Evolutionary conservation across 345 rosid genomes (phyloP).

Genomic region (Pugionium cornutum): DNA sequence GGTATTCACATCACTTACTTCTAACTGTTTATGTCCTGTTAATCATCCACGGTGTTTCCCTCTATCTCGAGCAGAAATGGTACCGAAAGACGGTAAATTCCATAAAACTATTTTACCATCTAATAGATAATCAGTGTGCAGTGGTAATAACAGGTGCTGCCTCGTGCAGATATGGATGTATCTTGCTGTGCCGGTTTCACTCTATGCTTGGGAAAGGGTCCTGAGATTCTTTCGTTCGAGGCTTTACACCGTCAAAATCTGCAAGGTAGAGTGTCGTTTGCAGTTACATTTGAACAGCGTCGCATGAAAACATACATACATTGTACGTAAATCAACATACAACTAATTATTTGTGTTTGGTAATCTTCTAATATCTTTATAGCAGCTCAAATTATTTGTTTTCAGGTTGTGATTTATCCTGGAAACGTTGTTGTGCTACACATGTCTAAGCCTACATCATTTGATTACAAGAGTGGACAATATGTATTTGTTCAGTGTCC

Average conservation of each 20-base stretch:
- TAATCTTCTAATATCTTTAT: not conserved
- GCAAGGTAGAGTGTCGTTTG: conserved; percentile 50
- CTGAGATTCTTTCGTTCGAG: conserved; percentile 92
- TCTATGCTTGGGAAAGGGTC: conserved; percentile 85
- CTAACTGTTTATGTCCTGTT: conserved; percentile 70
- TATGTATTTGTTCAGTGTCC: conserved; percentile 76
- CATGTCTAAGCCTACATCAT: conserved; percentile 73
- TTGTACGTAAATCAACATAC: not conserved
- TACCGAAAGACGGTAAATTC: conserved; percentile 71
- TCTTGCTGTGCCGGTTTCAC: conserved; percentile 74
- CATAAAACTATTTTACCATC: not conserved
- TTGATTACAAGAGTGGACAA: conserved; percentile 79
- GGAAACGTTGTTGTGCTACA: conserved; percentile 50
- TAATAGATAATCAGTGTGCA: not conserved
- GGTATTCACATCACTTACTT: conserved; percentile 96
- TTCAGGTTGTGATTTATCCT: conserved; percentile 41
- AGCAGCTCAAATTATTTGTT: not conserved
- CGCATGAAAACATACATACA: not conserved
- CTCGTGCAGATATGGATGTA: conserved; percentile 87
- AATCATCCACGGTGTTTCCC: conserved; percentile 65
- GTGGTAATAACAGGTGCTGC: conserved; percentile 5
- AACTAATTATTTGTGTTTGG: not conserved
- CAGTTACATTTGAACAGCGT: not conserved
- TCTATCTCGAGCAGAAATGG: conserved; percentile 78
- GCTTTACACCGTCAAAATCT: conserved; percentile 64